Percentiles rank a stretch among this genome's conserved stretches.
Conservation (phyloP, 1,284 basidiomycete genomes). For the Microbotryum silenes-acaulis region DNA sequence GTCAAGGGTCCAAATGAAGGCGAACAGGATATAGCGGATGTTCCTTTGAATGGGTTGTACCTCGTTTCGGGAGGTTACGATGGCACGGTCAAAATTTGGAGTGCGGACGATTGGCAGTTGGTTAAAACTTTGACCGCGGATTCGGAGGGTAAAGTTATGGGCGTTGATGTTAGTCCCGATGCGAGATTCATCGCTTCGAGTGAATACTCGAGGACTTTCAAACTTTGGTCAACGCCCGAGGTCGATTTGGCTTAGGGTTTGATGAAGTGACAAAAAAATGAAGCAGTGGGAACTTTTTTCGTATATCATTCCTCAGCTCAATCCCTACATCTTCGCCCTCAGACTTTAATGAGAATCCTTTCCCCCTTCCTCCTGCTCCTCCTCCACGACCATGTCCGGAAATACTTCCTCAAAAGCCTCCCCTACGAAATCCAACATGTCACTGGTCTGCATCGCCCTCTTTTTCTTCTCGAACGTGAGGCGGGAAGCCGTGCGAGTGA, state of each 20-base stretch:
- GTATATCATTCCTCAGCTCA: background rate
- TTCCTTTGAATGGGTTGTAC: constrained; percentile 64
- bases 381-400: constrained; percentile 13
- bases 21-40: constrained; percentile 17
- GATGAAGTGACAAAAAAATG: background rate
- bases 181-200: constrained; percentile 78
- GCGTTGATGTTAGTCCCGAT: constrained; percentile 72
- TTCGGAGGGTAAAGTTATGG: constrained; percentile 89
- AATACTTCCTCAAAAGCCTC: constrained; percentile 39
- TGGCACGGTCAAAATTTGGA: constrained; percentile 91
- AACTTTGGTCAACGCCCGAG: constrained; percentile 57
- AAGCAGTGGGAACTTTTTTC: background rate
- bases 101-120: constrained; percentile 95
- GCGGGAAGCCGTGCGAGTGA: constrained; percentile 74
- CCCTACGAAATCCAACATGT: constrained; percentile 52
- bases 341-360: constrained; percentile 5
- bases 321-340: background rate
- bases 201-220: constrained; percentile 88
- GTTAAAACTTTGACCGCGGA: constrained; percentile 82
- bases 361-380: constrained; percentile 1
- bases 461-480: constrained; percentile 67
- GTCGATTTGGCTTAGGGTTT: constrained; percentile 10
- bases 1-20: constrained; percentile 5
- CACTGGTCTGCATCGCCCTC: constrained; percentile 78
- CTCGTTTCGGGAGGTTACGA: constrained; percentile 93